Percentiles rank a stretch among this genome's conserved stretches.
These are phyloP conservation scores for Aspergillus bombycis DNA, from an alignment of 2,329 filamentous ascomycete species.

Conservation along the genomic window DNA sequence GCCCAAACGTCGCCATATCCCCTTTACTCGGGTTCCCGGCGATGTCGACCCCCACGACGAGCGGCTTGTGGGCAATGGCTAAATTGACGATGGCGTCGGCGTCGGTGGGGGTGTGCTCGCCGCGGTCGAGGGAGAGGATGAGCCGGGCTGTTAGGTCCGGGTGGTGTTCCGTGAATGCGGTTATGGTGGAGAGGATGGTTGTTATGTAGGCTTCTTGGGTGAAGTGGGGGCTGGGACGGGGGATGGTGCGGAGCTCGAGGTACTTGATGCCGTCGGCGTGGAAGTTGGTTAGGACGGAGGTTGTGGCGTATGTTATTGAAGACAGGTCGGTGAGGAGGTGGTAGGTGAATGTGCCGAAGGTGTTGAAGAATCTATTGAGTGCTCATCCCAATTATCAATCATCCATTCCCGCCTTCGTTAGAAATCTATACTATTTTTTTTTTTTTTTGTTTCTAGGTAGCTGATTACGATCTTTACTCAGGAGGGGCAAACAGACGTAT, in stretches of 20 bases:
- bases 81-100: conserved; percentile 68
- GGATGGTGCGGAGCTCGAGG: conserved; percentile 79
- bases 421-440: neutral
- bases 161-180: conserved; percentile 48
- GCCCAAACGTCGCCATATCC: conserved; percentile 62
- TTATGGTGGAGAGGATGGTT: conserved; percentile 68
- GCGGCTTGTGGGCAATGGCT: conserved; percentile 56
- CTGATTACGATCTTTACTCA: conserved; percentile 31
- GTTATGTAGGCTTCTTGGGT: conserved; percentile 67
- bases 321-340: conserved; percentile 67
- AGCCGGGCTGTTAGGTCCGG: conserved; percentile 63
- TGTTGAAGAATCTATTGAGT: conserved; percentile 68
- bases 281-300: conserved; percentile 68
- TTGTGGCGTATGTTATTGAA: conserved; percentile 65
- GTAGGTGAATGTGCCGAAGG: conserved; percentile 81
- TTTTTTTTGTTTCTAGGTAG: neutral
- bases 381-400: neutral
- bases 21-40: conserved; percentile 74
- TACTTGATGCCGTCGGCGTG: conserved; percentile 72
- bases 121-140: conserved; percentile 75
- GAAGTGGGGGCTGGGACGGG: conserved; percentile 63
- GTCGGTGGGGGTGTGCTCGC: conserved; percentile 59
- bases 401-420: neutral
- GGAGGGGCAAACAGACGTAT: conserved; percentile 67
- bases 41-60: conserved; percentile 75